Base-by-base conservation (phyloP, 129 eudicot species). In the Pittosporum tobira region DNA sequence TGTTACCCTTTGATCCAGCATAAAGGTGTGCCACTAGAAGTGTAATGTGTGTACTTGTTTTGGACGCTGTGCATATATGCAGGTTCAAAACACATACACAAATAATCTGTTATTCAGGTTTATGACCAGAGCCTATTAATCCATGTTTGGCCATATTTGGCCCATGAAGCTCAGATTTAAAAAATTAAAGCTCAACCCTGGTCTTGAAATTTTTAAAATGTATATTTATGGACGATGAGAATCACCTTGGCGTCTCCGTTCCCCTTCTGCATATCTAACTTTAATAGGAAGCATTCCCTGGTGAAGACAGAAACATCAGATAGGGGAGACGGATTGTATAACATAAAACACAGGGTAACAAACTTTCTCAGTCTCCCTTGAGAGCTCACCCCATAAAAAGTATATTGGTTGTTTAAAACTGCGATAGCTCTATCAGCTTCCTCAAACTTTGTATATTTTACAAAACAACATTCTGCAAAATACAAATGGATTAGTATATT, bases 231-330 rank as follows among this genome's bases (percentile, higher is more conserved):
- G 9, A 34, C 9, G 38, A 34, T 34, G 6, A 61, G 46, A 73
- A 38, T 68, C 74, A 83, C 94, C 90, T 60, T 66, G 75, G 21
- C 90, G 96, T 48, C 75, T 86, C 31, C 72, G 79, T 76, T 87
- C 90, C 71, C 72, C 77, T 48, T 74, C 83, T 51, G 99, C 99
- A 78, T 86, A 83, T 75, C 43, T 83, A 61, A 91, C 88, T 77
- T 60, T 82, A 16, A 91, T 45, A 18, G 99, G 96, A 68, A 34
- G 53, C 48, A n/a, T 45, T 27, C 68, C 80, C 99, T 87, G 69
- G 44, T 65, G 58, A 34, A 64, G 64, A 58, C 27, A 29, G 19
- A 27, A 25, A 70, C 44, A 40, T 49, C 48, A 63, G 47, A n/a
- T 44, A 57, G 15, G 19, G 23, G 47, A 34, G 47, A 12, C 21